phyloP scores from a whole-genome alignment of 345 rosid species.

The Boechera stricta region DNA sequence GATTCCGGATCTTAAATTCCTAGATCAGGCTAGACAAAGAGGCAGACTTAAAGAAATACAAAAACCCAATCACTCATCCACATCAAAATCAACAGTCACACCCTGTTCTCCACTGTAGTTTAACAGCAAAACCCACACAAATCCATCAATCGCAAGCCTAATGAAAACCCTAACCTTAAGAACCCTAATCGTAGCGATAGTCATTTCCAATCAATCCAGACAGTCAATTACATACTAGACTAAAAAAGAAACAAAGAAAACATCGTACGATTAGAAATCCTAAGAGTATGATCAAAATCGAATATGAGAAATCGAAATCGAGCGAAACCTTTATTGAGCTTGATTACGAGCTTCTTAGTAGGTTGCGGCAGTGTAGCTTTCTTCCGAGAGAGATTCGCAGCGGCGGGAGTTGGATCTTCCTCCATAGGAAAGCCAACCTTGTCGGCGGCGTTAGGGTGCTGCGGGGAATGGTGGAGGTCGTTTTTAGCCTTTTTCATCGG shows the following conservation, averaged over 20 bases:
- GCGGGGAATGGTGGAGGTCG: slow-evolving; percentile 56
- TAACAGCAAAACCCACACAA: slow-evolving; percentile 1
- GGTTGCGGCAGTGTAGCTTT: slow-evolving; percentile 89
- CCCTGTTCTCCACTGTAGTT: neutral
- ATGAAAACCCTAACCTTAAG: slow-evolving; percentile 34
- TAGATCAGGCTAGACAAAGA: slow-evolving; percentile 9
- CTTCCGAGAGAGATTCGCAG: slow-evolving; percentile 82
- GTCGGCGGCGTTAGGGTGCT: slow-evolving; percentile 36
- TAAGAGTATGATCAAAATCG: slow-evolving; percentile 9
- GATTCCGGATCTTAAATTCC: slow-evolving; percentile 12
- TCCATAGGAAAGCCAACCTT: slow-evolving; percentile 60
- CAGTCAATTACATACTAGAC: slow-evolving; percentile 1
- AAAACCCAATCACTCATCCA: slow-evolving; percentile 16
- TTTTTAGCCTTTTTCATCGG: slow-evolving; percentile 52
- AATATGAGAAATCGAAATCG: neutral
- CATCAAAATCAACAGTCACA: slow-evolving; percentile 10
- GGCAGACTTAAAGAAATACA: neutral
- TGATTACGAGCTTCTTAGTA: slow-evolving; percentile 85
- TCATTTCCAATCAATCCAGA: slow-evolving; percentile 29
- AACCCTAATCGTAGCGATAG: slow-evolving; percentile 16
- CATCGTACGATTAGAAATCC: neutral
- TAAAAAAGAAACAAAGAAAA: neutral
- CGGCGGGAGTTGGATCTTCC: slow-evolving; percentile 65
- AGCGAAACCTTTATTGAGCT: slow-evolving; percentile 73
- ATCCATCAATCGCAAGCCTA: slow-evolving; percentile 20